Evolutionary conservation across 2,329 filamentous ascomycete species (phyloP).

Genomic region (Penicillium griseofulvum): DNA sequence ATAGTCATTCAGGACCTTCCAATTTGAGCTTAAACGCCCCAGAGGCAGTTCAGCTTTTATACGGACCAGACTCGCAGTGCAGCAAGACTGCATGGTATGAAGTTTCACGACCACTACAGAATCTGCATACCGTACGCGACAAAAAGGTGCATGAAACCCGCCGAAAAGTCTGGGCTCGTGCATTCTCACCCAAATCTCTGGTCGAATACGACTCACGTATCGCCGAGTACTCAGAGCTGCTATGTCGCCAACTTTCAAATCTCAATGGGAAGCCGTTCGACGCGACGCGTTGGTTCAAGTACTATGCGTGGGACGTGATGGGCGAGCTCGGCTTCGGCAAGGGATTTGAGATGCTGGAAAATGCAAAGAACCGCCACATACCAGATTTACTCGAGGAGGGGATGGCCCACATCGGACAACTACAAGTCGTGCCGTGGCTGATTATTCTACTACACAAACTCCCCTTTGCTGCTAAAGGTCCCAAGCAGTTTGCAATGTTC

Average conservation of each 20-base stretch:
- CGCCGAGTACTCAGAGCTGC: background rate
- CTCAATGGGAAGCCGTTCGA: background rate
- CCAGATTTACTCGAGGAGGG: background rate
- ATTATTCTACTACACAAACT: background rate
- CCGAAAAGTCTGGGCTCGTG: background rate
- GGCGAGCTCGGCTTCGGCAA: constrained; percentile 45
- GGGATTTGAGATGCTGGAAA: constrained; percentile 35
- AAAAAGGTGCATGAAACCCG: background rate
- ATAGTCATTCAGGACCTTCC: background rate
- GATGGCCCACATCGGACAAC: background rate
- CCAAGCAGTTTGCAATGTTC: background rate
- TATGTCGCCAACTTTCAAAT: background rate
- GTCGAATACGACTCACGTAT: background rate
- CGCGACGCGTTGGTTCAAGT: constrained; percentile 34
- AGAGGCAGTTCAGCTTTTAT: background rate
- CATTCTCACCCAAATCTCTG: background rate
- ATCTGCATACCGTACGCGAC: background rate
- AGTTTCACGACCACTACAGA: background rate
- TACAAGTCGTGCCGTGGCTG: background rate
- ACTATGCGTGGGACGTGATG: constrained; percentile 49
- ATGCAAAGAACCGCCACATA: constrained; percentile 26
- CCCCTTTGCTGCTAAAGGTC: background rate
- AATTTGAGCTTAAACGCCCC: background rate
- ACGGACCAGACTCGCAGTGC: background rate
- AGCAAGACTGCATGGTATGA: background rate